Base-by-base conservation (phyloP, 2,329 filamentous ascomycete species). In the Penicillium brevicompactum region DNA sequence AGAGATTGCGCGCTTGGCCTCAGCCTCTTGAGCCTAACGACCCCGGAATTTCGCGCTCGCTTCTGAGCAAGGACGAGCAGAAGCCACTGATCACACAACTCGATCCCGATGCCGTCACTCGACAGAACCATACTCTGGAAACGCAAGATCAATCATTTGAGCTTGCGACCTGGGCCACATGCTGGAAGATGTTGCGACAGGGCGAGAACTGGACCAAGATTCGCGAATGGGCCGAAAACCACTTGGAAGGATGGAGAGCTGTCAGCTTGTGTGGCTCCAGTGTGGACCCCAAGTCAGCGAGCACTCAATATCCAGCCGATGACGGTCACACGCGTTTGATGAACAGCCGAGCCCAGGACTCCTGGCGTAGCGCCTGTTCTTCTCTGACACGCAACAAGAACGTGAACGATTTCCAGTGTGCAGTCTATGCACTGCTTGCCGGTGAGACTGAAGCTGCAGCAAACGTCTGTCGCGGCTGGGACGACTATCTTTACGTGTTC, bases 151-250 rank as follows among this genome's bases (percentile, higher is more conserved):
- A 91, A 61, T 92, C 87, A 67, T 94, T 93, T 59, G 94, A 99
- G 76, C 85, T 88, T 50, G 89, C 92, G 2, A 90, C 96, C 45
- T 97, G 94, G 92, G 82, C 92, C 57, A 89, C 90, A n/a, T 94
- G 91, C 74, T 97, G 92, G 78, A 91, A 96, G 72, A 90, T 96
- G 80, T 80, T 99, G 49, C 87, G 93, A 46, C 86, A 92, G 44
- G 94, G 94, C n/a, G 87, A 86, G 62, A 85, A 82, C 58, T 85
- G 89, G 76, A 76, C 83, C 8, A 84, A 89, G 37, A 89, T 97
- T 59, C 84, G 86, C 51, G 89, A 92, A 46, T 97, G 92, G 91
- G 96, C 92, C 67, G 80, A 88, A 45, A 89, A 93, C 65, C 84
- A 90, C 56, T 90, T 91, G 9, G 92, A 97, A 75, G 84, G 87